Conservation (phyloP, 169 alveolate species). For the Theileria orientalis region DNA sequence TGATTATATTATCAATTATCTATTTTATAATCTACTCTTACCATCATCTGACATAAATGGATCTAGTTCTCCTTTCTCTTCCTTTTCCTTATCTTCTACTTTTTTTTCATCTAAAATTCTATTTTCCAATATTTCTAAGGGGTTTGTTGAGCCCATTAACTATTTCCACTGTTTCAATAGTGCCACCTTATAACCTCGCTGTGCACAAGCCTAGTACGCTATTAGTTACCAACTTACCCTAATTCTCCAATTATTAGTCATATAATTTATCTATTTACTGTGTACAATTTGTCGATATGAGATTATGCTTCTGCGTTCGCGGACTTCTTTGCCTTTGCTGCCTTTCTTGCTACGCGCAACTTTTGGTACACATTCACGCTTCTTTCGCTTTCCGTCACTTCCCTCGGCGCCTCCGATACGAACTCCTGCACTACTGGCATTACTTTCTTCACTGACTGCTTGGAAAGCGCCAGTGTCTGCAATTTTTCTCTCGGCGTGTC, state of each 20-base stretch:
- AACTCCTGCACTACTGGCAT: constrained; percentile 66
- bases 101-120: background rate
- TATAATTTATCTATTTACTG: no score
- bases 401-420: constrained; percentile 59
- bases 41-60: constrained; percentile 1
- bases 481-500: constrained; percentile 82
- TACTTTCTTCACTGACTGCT: constrained; percentile 64
- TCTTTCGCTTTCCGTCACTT: constrained; percentile 44
- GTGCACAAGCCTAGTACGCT: no score
- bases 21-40: background rate
- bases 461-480: constrained; percentile 57
- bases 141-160: constrained; percentile 3
- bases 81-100: background rate
- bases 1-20: background rate
- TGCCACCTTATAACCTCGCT: background rate
- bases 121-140: constrained; percentile 15
- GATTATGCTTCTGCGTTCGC: constrained; percentile 7
- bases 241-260: no score
- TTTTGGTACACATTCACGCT: constrained; percentile 25
- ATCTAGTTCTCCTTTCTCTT: background rate
- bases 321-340: constrained; percentile 66
- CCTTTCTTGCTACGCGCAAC: constrained; percentile 54
- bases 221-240: no score
- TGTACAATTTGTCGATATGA: background rate
- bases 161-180: background rate